Base-by-base conservation (phyloP, 2,329 filamentous ascomycete genomes). In the Alternaria arborescens region DNA sequence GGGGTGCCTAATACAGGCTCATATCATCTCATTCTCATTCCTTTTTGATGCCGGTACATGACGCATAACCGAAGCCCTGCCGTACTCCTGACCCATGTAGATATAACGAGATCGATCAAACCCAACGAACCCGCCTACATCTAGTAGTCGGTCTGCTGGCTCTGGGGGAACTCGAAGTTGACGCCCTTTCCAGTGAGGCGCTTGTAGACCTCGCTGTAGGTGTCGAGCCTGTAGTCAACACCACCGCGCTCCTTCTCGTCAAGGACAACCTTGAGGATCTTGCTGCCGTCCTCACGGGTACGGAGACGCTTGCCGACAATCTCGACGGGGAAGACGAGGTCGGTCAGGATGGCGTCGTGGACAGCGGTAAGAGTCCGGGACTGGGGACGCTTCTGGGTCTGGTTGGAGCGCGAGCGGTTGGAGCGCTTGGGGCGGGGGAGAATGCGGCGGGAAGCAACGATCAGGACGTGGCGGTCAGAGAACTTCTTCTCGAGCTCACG, bases 401-500 rank as follows among this genome's bases (percentile, higher is more conserved):
- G 94, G 82, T 87, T 92, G 86, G 94, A 94, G 88, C 95, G 94
- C 75, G 91, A 93, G 87, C 93, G 94, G 87, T 90, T 93, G 83
- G 93, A 97, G 83, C 94, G 94, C 92, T 97, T 97, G 83, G 95
- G 95, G 84, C 94, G 93, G 83, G 95, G 94, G 68, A 99, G 89
- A 80, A 99, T 99, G 85, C 95, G 95, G 89, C 95, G 95, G 81
- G 94, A 96, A 78, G 95, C 95, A 78, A 99, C 91, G 89, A 99
- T 93, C 83, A 99, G 88, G 83, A 99, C 95, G 85, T 99, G 95
- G 85, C 95, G 95, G 89, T 99, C 95, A 72, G 95, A 98, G 93
- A 99, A 99, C 88, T 99, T 99, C 93, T 99, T 99, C 91, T 99
- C 95, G 82, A 99, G 94, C 89, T 99, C 95, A 86, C 95, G 95